phyloP scores from a whole-genome alignment of 768 basidiomycete species.

The Lyophyllum atratum region DNA sequence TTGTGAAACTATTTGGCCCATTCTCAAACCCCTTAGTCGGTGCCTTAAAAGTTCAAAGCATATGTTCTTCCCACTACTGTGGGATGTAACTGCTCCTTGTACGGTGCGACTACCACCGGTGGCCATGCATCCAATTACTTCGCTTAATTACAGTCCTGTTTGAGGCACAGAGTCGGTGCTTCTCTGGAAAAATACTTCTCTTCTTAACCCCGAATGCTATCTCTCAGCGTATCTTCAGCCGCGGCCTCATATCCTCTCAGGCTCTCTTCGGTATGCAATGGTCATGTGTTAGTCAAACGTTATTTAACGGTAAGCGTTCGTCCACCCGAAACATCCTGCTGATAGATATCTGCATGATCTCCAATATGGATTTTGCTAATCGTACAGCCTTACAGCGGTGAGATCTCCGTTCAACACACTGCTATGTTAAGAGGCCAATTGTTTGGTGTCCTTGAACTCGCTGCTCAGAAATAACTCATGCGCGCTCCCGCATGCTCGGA shows the following conservation, averaged over 20 bases:
- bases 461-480: not conserved
- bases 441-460: not conserved
- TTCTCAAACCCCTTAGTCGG: constrained; percentile 1
- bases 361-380: not conserved
- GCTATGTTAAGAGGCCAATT: not conserved
- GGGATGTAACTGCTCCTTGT: not conserved
- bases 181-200: not conserved
- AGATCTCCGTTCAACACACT: constrained; percentile 5
- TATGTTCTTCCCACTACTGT: not conserved
- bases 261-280: not conserved
- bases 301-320: not conserved
- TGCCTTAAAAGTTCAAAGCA: not conserved
- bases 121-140: not conserved
- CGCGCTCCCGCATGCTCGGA: not conserved
- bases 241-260: not conserved
- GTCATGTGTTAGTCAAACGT: constrained; percentile 3
- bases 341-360: not conserved
- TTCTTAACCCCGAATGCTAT: constrained; percentile 8
- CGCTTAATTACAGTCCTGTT: not conserved
- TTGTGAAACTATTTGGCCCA: constrained; percentile 8
- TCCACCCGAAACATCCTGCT: not conserved
- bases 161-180: not conserved
- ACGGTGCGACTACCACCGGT: not conserved
- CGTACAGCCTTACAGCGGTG: not conserved
- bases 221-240: not conserved